Base-by-base conservation (phyloP, 2,329 filamentous ascomycete species). In the Pestalotiopsis fici region DNA sequence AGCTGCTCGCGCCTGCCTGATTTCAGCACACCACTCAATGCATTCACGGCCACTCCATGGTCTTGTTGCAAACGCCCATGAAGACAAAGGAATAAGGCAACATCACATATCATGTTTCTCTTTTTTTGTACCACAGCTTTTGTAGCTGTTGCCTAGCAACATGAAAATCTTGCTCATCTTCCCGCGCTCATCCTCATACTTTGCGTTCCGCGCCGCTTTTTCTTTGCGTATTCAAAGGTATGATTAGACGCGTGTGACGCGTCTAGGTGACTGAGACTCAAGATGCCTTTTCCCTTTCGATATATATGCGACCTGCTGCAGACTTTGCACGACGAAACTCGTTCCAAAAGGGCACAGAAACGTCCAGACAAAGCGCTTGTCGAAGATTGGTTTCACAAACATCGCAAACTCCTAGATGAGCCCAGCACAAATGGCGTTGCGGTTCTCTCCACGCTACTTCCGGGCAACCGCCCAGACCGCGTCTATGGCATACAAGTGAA, bases 291-390 rank as follows among this genome's bases (percentile, higher is more conserved):
- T 70, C 83, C 83, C 1, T 97, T 96, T 78, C 81, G 84, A n/a
- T 83, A 86, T 68, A 81, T 97, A 59, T 95, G 93, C 81, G 88
- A 92, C 69, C 83, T 97, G 3, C 84, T 97, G 56, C 89, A 94
- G 69, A 80, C 85, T 27, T 83, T 94, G 18, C 89, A 94, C 2
- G 78, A 81, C 68, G 78, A 78, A 55, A 57, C 66, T 57, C 77
- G 80, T 4, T 78, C 77, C 28, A 66, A 76, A 1, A 72, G 74
- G 2, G 77, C 73, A 15, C 78, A 79, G 60, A 77, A 69, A 67
- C 71, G 59, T 15, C 21, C 74, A 12, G 78, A 76, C 39, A 72
- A 76, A 1, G 68, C 72, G 3, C 74, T 83, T 4, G 83, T 93
- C 43, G 74, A 80, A 11, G 77, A 82, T 31, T 98, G 95, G 94